These are phyloP conservation scores for Geotrichum australiense DNA, from an alignment of 1,139 yeast species.

Conservation along the genomic window DNA sequence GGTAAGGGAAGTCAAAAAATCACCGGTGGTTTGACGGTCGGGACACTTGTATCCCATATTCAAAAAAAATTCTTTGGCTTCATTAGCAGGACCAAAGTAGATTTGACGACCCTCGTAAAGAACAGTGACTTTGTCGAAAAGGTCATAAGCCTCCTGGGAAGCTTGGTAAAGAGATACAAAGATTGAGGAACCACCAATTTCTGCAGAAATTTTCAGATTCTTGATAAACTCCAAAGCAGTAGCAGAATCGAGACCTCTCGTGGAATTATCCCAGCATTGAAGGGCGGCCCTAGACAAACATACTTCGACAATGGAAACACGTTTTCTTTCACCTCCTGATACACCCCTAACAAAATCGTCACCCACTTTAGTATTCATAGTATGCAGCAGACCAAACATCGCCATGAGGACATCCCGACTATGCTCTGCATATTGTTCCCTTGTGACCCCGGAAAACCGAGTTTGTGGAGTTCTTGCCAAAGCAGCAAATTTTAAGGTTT, in stretches of 20 bases:
- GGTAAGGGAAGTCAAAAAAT: constrained; percentile 70
- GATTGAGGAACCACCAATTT: constrained; percentile 53
- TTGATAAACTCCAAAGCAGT: constrained; percentile 69
- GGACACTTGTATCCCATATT: constrained; percentile 70
- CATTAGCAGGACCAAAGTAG: constrained; percentile 54
- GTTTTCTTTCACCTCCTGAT: constrained; percentile 79
- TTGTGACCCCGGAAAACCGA: constrained; percentile 51
- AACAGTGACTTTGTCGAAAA: constrained; percentile 67
- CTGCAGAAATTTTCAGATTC: constrained; percentile 59
- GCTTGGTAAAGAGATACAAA: constrained; percentile 80
- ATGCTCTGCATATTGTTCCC: constrained; percentile 54
- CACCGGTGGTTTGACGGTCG: constrained; percentile 75
- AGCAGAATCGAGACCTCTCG: constrained; percentile 70
- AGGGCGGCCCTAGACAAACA: constrained; percentile 54
- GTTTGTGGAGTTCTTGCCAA: constrained; percentile 58
- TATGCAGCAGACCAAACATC: constrained; percentile 61
- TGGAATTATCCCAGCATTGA: constrained; percentile 71
- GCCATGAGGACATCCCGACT: constrained; percentile 66
- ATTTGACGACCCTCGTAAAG: constrained; percentile 75
- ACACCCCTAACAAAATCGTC: constrained; percentile 69
- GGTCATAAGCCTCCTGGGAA: constrained; percentile 67
- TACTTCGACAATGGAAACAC: constrained; percentile 72
- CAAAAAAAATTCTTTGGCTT: constrained; percentile 54
- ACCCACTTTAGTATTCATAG: constrained; percentile 62
- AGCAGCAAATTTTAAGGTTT: constrained; percentile 62